Conservation (phyloP, 805 yeast species). For the Komagataella pastoris region DNA sequence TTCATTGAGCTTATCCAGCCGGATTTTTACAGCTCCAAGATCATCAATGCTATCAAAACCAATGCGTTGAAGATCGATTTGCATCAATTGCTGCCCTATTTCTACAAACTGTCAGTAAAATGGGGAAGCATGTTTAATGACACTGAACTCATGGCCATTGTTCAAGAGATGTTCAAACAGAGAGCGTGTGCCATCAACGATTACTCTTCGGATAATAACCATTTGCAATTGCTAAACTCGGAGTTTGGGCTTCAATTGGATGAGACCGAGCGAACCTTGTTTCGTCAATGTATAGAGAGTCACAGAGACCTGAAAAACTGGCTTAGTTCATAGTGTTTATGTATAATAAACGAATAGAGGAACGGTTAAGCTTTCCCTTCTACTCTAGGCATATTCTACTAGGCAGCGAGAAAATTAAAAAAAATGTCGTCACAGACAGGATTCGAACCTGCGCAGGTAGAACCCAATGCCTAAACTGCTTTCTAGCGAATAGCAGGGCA, state of each 20-base stretch:
- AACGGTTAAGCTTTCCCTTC: background rate
- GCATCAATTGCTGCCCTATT: conserved; percentile 52
- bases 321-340: conserved; percentile 12
- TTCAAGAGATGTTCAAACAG: conserved; percentile 36
- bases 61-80: conserved; percentile 56
- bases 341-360: background rate
- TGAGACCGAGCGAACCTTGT: conserved; percentile 57
- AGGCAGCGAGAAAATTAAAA: too few species aligned
- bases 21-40: conserved; percentile 47
- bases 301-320: conserved; percentile 29
- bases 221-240: conserved; percentile 28
- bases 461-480: conserved; percentile 61
- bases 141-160: conserved; percentile 37
- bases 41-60: conserved; percentile 72
- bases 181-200: conserved; percentile 66
- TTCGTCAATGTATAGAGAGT: conserved; percentile 37
- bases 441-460: conserved; percentile 98
- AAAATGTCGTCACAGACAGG: conserved; percentile 92
- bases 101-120: conserved; percentile 53
- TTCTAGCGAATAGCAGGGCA: conserved; percentile 39
- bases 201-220: conserved; percentile 19
- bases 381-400: too few species aligned
- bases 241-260: conserved; percentile 57
- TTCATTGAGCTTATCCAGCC: conserved; percentile 65
- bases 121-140: conserved; percentile 72